Base-by-base conservation (phyloP, 2,329 filamentous ascomycete species). In the Sporothrix pallida region DNA sequence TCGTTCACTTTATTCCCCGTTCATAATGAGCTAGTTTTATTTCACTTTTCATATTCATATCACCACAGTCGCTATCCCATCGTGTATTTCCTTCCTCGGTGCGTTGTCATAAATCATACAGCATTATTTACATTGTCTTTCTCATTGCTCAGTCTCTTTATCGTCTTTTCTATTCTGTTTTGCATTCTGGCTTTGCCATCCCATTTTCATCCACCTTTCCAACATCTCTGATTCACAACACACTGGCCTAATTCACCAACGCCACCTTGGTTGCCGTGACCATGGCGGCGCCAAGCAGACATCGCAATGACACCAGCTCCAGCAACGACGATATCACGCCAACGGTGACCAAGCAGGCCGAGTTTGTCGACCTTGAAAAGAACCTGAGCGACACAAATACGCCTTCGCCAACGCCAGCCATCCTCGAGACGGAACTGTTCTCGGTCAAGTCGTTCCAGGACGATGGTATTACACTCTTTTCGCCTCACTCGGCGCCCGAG, bases 311-410 rank as follows among this genome's bases (percentile, higher is more conserved):
- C 17, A 52, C 20, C 17, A 60, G 26, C 52, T 26, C 31, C 50
- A 48, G 20, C 50, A 20, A 20, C 26, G 68, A 54, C 9, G 68
- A 58, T 46, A 65, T 48, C 44, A 65, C 62, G n/a, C 48, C 46
- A 13, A 26, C 65, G 23, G 60, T 37, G 4, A 37, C 4, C 7
- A 37, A 37, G 31, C 31, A 42, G 1, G 15, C 60, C 7, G 15
- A 42, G 8, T 44, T 63, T 63, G 60, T 63, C 9, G 70, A 72
- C 31, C 58, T 72, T 15, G 70, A 72, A 20, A 72, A 72, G 58
- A 72, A 72, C 46, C 46, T 54, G 15, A 50, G 48, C 46, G 70
- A 50, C 48, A 37, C 15, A 4, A 65, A 56, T 46, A 70, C 48
- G 48, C 23, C 17, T 1, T 20, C 50, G 4, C 13, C 42, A 7